A percentile compares a stretch with the other conserved stretches of the same genome.
These are phyloP conservation scores for Haematococcus lacustris DNA, from an alignment of 139 green algal species.

Conservation along the genomic window DNA sequence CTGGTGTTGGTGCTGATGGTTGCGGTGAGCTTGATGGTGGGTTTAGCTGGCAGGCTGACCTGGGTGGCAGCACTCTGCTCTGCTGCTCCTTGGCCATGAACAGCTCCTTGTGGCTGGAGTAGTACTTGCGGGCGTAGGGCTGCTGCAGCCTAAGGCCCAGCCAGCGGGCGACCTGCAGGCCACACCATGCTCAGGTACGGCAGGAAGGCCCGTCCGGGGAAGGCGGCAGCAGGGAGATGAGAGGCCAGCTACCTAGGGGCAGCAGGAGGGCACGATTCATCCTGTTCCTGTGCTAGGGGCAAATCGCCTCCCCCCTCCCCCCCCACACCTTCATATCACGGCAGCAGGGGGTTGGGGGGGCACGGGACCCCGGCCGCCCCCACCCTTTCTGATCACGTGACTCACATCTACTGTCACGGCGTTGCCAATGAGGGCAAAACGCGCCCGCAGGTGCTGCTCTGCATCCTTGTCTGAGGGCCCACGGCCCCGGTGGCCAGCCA, in stretches of 20 bases:
- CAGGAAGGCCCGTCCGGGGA: too few species aligned
- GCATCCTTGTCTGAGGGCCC: conserved; percentile 38
- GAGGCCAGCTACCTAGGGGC: neutral
- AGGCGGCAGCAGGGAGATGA: neutral
- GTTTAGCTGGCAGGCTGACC: too few species aligned
- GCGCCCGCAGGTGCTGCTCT: conserved; percentile 25
- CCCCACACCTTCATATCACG: neutral
- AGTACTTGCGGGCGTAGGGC: conserved; percentile 47
- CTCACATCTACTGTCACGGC: conserved; percentile 67
- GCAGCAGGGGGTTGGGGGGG: neutral
- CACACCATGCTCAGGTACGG: too few species aligned
- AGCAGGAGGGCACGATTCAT: neutral
- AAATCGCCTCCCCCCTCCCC: too few species aligned
- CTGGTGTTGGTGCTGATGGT: too few species aligned
- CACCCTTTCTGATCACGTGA: too few species aligned
- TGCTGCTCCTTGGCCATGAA: neutral
- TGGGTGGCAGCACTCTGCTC: too few species aligned
- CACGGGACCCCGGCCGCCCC: too few species aligned
- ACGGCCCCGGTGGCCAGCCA: conserved; percentile 2
- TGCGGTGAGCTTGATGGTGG: too few species aligned
- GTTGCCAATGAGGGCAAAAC: conserved; percentile 75
- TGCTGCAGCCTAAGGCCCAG: conserved; percentile 44
- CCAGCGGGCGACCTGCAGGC: conserved; percentile 41
- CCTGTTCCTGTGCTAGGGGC: neutral
- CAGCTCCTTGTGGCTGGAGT: neutral